Conservation (phyloP, 2,329 filamentous ascomycete genomes). For the Penicillium sp. region DNA sequence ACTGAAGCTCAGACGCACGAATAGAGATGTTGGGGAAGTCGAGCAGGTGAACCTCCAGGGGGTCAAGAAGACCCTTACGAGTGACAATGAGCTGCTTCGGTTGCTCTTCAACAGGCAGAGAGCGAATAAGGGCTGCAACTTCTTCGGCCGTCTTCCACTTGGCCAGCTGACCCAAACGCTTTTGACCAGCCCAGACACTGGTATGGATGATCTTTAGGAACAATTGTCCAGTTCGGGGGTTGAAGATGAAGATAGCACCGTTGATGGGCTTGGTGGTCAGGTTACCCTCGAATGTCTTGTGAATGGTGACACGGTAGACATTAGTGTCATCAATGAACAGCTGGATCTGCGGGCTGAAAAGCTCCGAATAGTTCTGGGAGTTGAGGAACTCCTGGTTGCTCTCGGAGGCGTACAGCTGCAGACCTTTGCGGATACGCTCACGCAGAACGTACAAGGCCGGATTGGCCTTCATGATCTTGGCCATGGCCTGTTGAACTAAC, state of each 20-base stretch:
- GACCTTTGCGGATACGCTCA: conserved; percentile 96
- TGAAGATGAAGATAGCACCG: conserved; percentile 99
- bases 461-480: conserved; percentile 99
- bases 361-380: conserved; percentile 97
- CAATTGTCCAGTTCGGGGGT: conserved; percentile 93
- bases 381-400: conserved; percentile 99
- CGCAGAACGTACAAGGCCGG: conserved; percentile 92
- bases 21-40: conserved; percentile 99
- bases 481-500: conserved; percentile 95
- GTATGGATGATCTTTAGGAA: conserved; percentile 99
- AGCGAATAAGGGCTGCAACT: conserved; percentile 95
- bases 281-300: conserved; percentile 99
- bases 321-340: conserved; percentile 99
- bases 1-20: conserved; percentile 89
- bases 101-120: conserved; percentile 93
- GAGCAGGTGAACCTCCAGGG: conserved; percentile 91
- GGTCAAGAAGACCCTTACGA: conserved; percentile 92
- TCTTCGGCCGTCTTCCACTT: conserved; percentile 99
- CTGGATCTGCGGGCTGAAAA: conserved; percentile 99
- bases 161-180: conserved; percentile 94
- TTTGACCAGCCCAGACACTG: conserved; percentile 98
- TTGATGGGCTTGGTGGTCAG: conserved; percentile 99
- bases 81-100: conserved; percentile 99
- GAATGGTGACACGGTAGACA: conserved; percentile 97
- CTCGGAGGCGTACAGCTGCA: conserved; percentile 96